Conservation (phyloP, 331 rosid genomes). For the Telfairia occidentalis region DNA sequence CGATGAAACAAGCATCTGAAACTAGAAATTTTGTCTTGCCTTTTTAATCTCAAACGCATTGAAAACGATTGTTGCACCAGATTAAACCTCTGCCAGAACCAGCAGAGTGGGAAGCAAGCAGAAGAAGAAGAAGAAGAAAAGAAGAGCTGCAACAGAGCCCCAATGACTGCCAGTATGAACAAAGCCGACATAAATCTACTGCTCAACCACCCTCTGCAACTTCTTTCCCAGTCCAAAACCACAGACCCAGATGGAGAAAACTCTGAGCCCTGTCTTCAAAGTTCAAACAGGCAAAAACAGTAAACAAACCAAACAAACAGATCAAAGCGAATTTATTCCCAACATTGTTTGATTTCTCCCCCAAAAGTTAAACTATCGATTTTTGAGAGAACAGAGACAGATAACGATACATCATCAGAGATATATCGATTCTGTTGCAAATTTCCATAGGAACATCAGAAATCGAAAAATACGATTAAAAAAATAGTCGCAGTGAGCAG, state of each 20-base stretch:
- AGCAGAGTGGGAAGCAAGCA: conserved; percentile 29
- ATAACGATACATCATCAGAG: not conserved
- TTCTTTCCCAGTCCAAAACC: conserved; percentile 3
- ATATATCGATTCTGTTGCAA: not conserved
- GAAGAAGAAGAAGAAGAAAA: not conserved
- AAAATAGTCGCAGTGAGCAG: not conserved
- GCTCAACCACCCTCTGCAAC: not conserved
- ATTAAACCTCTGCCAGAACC: conserved; percentile 27
- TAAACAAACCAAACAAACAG: not conserved
- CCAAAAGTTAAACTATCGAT: too few relatives aligned
- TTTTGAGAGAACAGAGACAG: not conserved
- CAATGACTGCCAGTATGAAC: conserved; percentile 42
- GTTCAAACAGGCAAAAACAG: not conserved
- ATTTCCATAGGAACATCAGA: not conserved
- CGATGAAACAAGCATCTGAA: not conserved
- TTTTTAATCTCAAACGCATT: conserved; percentile 75
- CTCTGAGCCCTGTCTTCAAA: not conserved
- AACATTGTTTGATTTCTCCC: too few relatives aligned
- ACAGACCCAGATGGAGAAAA: not conserved
- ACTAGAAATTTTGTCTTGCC: conserved; percentile 16
- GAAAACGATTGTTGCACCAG: conserved; percentile 31
- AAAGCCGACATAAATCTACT: conserved; percentile 74
- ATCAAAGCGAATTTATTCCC: not conserved
- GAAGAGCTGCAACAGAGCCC: conserved; percentile 59
- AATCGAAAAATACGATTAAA: not conserved